Conservation (phyloP, 768 basidiomycete species). For the Suillus weaverae region DNA sequence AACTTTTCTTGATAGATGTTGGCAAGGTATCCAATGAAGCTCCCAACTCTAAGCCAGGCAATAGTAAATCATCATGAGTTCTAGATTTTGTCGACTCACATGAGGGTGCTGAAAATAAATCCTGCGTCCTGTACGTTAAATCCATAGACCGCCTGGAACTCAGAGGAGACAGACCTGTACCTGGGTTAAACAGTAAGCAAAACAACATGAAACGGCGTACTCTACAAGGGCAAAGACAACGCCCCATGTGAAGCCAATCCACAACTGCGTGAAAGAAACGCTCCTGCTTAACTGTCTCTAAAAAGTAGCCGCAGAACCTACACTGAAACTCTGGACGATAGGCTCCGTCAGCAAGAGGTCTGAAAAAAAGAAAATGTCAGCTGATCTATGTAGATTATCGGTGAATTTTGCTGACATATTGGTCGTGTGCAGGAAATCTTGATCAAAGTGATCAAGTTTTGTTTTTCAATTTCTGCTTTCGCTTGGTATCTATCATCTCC, state of each 20-base stretch:
- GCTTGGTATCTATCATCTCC: conserved; percentile 63
- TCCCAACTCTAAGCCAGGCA: conserved; percentile 43
- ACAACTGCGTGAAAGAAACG: conserved; percentile 39
- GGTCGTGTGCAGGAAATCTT: conserved; percentile 68
- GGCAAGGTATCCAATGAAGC: conserved; percentile 41
- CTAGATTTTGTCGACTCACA: conserved; percentile 35
- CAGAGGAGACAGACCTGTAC: conserved; percentile 48
- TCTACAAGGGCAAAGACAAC: conserved; percentile 64
- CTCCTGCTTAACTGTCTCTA: conserved; percentile 8
- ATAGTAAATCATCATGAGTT: conserved; percentile 7
- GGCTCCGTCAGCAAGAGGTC: conserved; percentile 46
- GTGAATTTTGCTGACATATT: conserved; percentile 47
- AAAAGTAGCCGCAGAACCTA: conserved; percentile 29
- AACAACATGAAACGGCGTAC: conserved; percentile 26
- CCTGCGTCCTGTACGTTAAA: conserved; percentile 61
- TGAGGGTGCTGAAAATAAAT: conserved; percentile 52
- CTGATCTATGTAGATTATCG: not conserved
- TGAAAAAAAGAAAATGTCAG: conserved; percentile 1
- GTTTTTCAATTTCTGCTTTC: conserved; percentile 61
- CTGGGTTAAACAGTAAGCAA: not conserved
- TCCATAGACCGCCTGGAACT: conserved; percentile 53
- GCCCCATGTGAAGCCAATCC: conserved; percentile 73
- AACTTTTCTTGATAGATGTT: conserved; percentile 46
- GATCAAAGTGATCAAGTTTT: conserved; percentile 53
- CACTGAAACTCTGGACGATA: conserved; percentile 68